A percentile compares a stretch with the other conserved stretches of the same genome.
Evolutionary conservation across 1,139 yeast species (phyloP).

Genomic region (Yamadazyma songkhlaensis): DNA sequence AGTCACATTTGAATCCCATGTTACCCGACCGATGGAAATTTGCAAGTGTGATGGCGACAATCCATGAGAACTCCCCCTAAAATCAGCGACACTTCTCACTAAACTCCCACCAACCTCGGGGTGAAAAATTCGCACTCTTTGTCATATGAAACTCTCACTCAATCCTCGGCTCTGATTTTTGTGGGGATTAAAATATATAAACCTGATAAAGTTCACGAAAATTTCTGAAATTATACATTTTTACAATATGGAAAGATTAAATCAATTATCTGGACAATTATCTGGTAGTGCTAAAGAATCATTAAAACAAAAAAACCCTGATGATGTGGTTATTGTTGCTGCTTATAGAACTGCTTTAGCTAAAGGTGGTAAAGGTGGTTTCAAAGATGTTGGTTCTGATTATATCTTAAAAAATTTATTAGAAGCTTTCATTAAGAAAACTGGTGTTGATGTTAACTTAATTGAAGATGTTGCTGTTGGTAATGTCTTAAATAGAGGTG

Average conservation of each 20-base stretch:
- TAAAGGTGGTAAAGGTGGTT: slow-evolving; percentile 79
- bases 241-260: slow-evolving; percentile 55
- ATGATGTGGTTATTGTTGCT: slow-evolving; percentile 82
- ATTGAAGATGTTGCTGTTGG: slow-evolving; percentile 87
- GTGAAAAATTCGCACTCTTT: neutral
- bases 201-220: neutral
- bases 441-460: slow-evolving; percentile 59
- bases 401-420: slow-evolving; percentile 67
- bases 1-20: too few species aligned
- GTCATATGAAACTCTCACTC: slow-evolving; percentile 10
- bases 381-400: slow-evolving; percentile 74
- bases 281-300: slow-evolving; percentile 45
- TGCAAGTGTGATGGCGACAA: too few species aligned
- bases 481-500: slow-evolving; percentile 84
- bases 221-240: slow-evolving; percentile 3
- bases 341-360: slow-evolving; percentile 91
- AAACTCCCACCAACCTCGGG: neutral
- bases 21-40: too few species aligned
- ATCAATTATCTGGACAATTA: slow-evolving; percentile 58
- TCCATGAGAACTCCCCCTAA: too few species aligned
- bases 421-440: slow-evolving; percentile 55
- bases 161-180: slow-evolving; percentile 11
- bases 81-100: neutral
- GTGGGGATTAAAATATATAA: slow-evolving; percentile 11
- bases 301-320: slow-evolving; percentile 59